These are phyloP conservation scores for Puccinia hordei DNA, from an alignment of 1,284 basidiomycete genomes.

Conservation along the genomic window DNA sequence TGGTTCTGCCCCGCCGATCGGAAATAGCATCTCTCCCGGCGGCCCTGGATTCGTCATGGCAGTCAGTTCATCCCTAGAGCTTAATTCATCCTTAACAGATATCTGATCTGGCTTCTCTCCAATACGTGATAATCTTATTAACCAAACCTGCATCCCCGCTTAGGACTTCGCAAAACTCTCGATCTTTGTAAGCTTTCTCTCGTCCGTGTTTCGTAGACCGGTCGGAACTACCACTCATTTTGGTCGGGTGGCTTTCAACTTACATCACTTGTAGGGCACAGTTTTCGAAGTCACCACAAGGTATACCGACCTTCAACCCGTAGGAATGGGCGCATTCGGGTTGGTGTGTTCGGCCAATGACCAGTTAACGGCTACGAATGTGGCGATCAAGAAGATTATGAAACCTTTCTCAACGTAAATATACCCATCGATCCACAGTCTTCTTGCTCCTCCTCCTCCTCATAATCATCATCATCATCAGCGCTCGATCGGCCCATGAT, in stretches of 20 bases:
- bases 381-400: conserved; percentile 99
- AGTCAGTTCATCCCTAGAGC: background rate
- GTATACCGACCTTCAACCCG: conserved; percentile 99
- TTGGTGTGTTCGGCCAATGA: conserved; percentile 98
- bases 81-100: background rate
- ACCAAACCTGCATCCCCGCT: background rate
- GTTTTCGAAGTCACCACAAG: conserved; percentile 82
- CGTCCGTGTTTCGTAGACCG: background rate
- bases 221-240: background rate
- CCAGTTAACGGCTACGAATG: conserved; percentile 88
- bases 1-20: conserved; percentile 47
- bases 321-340: conserved; percentile 98
- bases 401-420: conserved; percentile 82
- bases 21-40: conserved; percentile 48
- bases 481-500: background rate
- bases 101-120: background rate
- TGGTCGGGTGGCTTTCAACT: too few relatives aligned
- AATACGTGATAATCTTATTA: background rate
- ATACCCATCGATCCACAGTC: background rate
- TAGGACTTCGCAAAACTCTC: conserved; percentile 50
- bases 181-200: conserved; percentile 26
- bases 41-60: conserved; percentile 50
- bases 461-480: background rate
- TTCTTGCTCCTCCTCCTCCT: too few relatives aligned
- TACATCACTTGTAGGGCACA: conserved; percentile 51